Base-by-base conservation (phyloP, 2,329 filamentous ascomycete species). In the Chalaropsis ovoidea region DNA sequence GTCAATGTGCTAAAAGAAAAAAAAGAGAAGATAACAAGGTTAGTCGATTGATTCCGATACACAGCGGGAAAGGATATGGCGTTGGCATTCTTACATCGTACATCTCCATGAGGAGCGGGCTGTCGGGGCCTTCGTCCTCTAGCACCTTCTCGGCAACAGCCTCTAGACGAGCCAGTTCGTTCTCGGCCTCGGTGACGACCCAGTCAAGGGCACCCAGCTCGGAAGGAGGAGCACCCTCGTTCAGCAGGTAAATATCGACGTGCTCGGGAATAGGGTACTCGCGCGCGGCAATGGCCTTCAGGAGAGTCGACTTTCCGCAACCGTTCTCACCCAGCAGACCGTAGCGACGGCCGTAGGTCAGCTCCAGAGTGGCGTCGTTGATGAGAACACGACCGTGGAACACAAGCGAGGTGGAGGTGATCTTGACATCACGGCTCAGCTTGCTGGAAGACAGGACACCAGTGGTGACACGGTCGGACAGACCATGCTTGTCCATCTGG, bases 341-440 rank as follows among this genome's bases (percentile, higher is more conserved):
- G 76, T 99, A 99, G 73, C 94, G 86, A 73, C 92, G 89, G 70
- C 89, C 91, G 75, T 90, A 94, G 75, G 89, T 93, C 73, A 99
- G 83, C 78, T 99, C 95, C 76, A 99, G 82, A 62, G 87, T 95
- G 69, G 89, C 89, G 78, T 99, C 94, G 75, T 87, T 93, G 78
- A 99, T 89, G 68, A 99, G 86, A 71, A 97, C 94, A 72, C 89
- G 90, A 72, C 95, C 94, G 82, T 99, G 95, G 85, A 99, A 99
- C 69, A 96, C 93, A 71, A 99, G 81, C 69, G 89, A 95, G 73
- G 86, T 84, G 65, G 91, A 96, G 70, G 87, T 95, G 76, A 99
- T 94, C 82, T 99, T 99, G 77, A 96, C 90, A 77, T 99, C 94
- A 78, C 90, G 88, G 80, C 89, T 95, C 71, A 89, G 82, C 69